Evolutionary conservation across 306 rosid genomes (phyloP).

Genomic region (Astragalus glycyphyllos): DNA sequence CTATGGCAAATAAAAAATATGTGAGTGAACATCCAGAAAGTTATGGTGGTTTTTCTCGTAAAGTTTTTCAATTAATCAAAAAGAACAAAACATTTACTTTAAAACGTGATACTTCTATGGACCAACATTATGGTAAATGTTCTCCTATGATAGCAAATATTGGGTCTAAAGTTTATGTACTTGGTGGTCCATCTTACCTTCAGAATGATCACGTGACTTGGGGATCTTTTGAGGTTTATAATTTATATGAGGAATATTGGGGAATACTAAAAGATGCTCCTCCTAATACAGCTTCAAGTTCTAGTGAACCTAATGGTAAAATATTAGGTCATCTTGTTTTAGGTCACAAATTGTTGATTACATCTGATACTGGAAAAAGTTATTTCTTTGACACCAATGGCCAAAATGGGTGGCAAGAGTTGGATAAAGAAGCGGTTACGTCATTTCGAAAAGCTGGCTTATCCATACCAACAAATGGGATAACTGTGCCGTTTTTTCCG

Average conservation of each 20-base stretch:
- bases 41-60: neutral
- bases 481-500: conserved; percentile 2
- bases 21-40: neutral
- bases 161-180: neutral
- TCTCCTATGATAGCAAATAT: conserved; percentile 10
- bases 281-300: neutral
- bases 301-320: neutral
- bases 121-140: neutral
- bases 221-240: conserved; percentile 5
- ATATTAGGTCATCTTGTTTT: conserved; percentile 13
- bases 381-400: neutral
- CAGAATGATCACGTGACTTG: too few relatives aligned
- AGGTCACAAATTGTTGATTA: conserved; percentile 15
- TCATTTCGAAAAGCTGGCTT: neutral
- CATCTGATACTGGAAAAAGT: neutral
- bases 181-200: neutral
- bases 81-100: neutral
- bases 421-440: neutral
- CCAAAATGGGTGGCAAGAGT: neutral
- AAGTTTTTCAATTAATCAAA: neutral
- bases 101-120: neutral
- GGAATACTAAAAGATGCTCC: neutral
- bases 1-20: neutral
- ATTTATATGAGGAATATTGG: neutral
- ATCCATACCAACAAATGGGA: neutral